phyloP scores from a whole-genome alignment of 495 filamentous ascomycete genomes.

The Pseudotulostoma volvatum region DNA sequence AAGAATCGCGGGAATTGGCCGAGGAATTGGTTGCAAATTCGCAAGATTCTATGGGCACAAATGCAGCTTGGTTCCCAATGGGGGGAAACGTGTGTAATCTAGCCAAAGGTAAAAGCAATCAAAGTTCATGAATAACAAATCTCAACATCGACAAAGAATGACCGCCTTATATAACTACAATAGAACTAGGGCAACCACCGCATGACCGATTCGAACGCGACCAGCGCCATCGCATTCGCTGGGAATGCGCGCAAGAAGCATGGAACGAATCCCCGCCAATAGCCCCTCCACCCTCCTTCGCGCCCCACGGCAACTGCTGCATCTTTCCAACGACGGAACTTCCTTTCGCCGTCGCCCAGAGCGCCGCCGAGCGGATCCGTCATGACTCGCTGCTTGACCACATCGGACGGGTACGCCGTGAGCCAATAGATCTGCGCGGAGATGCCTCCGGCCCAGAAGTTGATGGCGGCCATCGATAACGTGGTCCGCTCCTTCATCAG shows the following conservation, averaged over 20 bases:
- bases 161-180: too few species aligned
- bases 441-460: constrained; percentile 94
- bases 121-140: too few species aligned
- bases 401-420: constrained; percentile 78
- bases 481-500: constrained; percentile 45
- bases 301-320: constrained; percentile 61
- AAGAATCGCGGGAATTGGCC: too few species aligned
- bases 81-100: too few species aligned
- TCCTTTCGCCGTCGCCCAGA: constrained; percentile 47
- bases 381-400: constrained; percentile 97
- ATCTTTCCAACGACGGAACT: constrained; percentile 62
- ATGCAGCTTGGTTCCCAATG: too few species aligned
- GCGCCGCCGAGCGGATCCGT: constrained; percentile 68
- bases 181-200: constrained; percentile 45
- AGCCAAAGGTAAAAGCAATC: too few species aligned
- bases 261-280: constrained; percentile 86
- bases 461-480: constrained; percentile 65
- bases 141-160: too few species aligned
- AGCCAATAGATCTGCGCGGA: constrained; percentile 91
- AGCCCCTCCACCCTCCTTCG: constrained; percentile 61
- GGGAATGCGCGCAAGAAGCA: constrained; percentile 92
- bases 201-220: constrained; percentile 90
- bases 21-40: too few species aligned
- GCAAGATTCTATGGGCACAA: too few species aligned
- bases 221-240: constrained; percentile 84